A percentile compares a stretch with the other conserved stretches of the same genome.
phyloP scores from a whole-genome alignment of 441 rosid species.

The Brassica balearica region DNA sequence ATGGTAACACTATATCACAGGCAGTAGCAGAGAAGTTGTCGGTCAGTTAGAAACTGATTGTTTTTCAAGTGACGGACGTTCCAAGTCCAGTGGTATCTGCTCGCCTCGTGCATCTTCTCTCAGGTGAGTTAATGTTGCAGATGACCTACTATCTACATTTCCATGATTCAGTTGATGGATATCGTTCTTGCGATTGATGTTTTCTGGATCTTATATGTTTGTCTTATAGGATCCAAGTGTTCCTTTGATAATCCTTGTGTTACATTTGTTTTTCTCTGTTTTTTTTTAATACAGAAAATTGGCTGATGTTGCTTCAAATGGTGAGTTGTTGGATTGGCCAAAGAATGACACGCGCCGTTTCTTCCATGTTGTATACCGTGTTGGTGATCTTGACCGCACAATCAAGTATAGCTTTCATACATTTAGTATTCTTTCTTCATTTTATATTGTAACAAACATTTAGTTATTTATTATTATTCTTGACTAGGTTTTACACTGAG shows the following conservation, averaged over 20 bases:
- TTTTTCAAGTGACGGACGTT: background rate
- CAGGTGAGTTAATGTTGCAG: constrained; percentile 26
- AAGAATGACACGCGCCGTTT: constrained; percentile 87
- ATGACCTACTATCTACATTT: background rate
- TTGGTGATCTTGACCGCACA: constrained; percentile 92
- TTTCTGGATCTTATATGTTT: background rate
- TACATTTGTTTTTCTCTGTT: background rate
- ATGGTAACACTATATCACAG: constrained; percentile 15
- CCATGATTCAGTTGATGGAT: background rate
- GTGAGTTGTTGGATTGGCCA: constrained; percentile 83
- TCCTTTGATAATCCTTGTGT: background rate
- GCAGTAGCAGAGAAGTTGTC: constrained; percentile 26
- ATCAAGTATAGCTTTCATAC: constrained; percentile 55
- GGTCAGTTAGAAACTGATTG: background rate
- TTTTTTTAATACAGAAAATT: constrained; percentile 31
- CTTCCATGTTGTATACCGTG: constrained; percentile 92
- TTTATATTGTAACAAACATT: background rate
- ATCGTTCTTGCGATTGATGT: background rate
- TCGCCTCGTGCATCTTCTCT: constrained; percentile 22
- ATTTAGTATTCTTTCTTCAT: background rate
- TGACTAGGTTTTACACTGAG: constrained; percentile 86
- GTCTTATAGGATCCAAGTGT: constrained; percentile 9
- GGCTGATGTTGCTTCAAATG: constrained; percentile 60
- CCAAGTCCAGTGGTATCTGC: background rate
- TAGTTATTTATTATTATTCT: background rate